Conservation (phyloP, 371 early-diverging fungal species). For the Basidiobolus meristosporus region DNA sequence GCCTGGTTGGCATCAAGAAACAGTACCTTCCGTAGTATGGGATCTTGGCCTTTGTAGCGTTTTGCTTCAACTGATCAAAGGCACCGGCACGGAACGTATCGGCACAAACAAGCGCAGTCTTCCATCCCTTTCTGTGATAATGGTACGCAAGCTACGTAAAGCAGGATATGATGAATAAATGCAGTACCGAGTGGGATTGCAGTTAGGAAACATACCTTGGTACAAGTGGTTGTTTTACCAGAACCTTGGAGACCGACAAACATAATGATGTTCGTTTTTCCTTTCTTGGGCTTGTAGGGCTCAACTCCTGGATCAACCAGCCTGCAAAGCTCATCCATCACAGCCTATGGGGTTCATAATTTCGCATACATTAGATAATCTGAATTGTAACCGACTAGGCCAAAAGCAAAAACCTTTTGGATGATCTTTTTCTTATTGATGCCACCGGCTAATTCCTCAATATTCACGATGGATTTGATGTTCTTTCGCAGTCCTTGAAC, state of each 20-base stretch:
- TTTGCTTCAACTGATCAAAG: slow-evolving; percentile 99
- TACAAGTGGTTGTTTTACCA: slow-evolving; percentile 99
- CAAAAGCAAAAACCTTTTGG: slow-evolving; percentile 72
- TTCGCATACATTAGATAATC: no score
- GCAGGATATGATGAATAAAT: no score
- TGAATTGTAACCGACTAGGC: no score
- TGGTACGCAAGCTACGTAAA: slow-evolving; percentile 75
- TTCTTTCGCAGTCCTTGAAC: slow-evolving; percentile 76
- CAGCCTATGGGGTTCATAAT: no score
- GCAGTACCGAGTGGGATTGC: no score
- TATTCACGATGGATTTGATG: slow-evolving; percentile 63
- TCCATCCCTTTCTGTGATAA: slow-evolving; percentile 96
- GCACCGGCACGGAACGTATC: slow-evolving; percentile 99
- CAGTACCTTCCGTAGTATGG: slow-evolving; percentile 93
- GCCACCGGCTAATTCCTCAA: slow-evolving; percentile 61
- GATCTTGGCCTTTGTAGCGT: slow-evolving; percentile 95
- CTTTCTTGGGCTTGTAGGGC: slow-evolving; percentile 75
- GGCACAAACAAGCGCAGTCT: slow-evolving; percentile 93
- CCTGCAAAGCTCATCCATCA: slow-evolving; percentile 86
- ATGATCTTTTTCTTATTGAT: slow-evolving; percentile 74
- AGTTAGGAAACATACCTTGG: slow-evolving; percentile 63
- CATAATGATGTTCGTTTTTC: slow-evolving; percentile 81
- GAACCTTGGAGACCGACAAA: slow-evolving; percentile 99
- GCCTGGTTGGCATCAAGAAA: no score
- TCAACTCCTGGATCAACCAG: slow-evolving; percentile 91